Evolutionary conservation across 306 rosid species (phyloP).

Genomic region (Cicer arietinum): DNA sequence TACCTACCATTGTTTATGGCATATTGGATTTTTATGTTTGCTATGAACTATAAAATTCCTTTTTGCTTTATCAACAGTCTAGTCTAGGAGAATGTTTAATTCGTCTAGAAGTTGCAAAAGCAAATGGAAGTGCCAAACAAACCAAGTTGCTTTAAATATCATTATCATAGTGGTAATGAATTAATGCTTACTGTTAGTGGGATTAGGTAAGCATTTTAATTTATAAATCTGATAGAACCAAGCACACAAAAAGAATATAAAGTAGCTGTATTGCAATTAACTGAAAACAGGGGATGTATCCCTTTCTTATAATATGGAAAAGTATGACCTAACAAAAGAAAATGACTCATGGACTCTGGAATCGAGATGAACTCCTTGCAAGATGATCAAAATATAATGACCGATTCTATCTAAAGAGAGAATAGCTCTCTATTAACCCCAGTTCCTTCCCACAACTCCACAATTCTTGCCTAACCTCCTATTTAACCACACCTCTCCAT

Average conservation of each 20-base stretch:
- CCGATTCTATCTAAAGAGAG: background rate
- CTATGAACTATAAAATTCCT: conserved; percentile 17
- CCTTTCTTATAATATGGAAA: conserved; percentile 6
- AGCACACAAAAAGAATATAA: background rate
- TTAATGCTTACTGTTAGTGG: conserved; percentile 29
- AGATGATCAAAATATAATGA: background rate
- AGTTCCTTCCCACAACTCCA: background rate
- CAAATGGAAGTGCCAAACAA: conserved; percentile 15
- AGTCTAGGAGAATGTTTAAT: conserved; percentile 23
- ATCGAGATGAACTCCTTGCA: background rate
- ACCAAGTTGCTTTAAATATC: background rate
- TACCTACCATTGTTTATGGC: conserved; percentile 7
- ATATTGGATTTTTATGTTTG: conserved; percentile 7
- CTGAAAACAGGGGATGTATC: background rate
- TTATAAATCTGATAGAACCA: background rate
- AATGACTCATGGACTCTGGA: background rate
- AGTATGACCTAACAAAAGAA: background rate
- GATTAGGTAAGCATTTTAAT: conserved; percentile 23
- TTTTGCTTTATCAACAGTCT: conserved; percentile 9
- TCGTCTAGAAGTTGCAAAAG: conserved; percentile 13
- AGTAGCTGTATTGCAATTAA: background rate
- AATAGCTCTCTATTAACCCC: background rate
- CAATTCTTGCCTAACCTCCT: too few relatives aligned
- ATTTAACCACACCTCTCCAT: background rate
- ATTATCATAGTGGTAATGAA: background rate